A percentile compares a stretch with the other conserved stretches of the same genome.
Conservation (phyloP, 2,329 filamentous ascomycete species). For the Scolecobasidium constrictum region DNA sequence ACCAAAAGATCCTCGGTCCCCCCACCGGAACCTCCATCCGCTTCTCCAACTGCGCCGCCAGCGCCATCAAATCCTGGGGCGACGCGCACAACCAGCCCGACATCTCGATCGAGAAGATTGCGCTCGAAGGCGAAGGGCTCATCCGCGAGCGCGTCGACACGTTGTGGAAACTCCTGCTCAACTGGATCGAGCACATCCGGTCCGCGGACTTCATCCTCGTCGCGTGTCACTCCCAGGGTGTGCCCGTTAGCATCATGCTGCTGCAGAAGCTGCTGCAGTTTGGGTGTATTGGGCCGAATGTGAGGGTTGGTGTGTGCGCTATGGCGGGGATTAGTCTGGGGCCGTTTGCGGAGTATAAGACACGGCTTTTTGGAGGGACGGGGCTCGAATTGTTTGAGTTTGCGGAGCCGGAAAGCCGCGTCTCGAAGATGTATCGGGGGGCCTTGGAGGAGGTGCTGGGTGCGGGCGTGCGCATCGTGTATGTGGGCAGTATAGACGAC, state of each 20-base stretch:
- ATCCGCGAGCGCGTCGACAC: conserved; percentile 84
- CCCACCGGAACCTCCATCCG: conserved; percentile 91
- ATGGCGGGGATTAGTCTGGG: conserved; percentile 90
- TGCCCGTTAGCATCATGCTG: conserved; percentile 86
- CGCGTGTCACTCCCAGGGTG: conserved; percentile 92
- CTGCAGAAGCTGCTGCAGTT: conserved; percentile 87
- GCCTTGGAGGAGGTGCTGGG: conserved; percentile 64
- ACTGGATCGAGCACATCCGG: conserved; percentile 87
- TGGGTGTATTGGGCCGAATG: conserved; percentile 65
- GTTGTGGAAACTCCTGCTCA: conserved; percentile 86
- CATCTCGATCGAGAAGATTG: conserved; percentile 85
- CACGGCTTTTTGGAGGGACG: conserved; percentile 76
- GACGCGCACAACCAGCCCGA: conserved; percentile 56
- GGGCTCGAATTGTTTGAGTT: conserved; percentile 96
- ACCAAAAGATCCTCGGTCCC: conserved; percentile 86
- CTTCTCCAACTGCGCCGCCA: conserved; percentile 79
- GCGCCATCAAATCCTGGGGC: conserved; percentile 75
- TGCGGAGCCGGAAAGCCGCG: conserved; percentile 65
- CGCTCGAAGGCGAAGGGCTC: conserved; percentile 87
- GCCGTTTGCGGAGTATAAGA: conserved; percentile 86
- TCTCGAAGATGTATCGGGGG: conserved; percentile 70
- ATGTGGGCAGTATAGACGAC: conserved; percentile 91
- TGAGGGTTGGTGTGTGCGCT: conserved; percentile 75
- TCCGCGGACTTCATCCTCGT: conserved; percentile 81
- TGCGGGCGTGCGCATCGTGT: conserved; percentile 74